These are phyloP conservation scores for Eimeria tenella DNA, from an alignment of 169 alveolate species.

Conservation along the genomic window DNA sequence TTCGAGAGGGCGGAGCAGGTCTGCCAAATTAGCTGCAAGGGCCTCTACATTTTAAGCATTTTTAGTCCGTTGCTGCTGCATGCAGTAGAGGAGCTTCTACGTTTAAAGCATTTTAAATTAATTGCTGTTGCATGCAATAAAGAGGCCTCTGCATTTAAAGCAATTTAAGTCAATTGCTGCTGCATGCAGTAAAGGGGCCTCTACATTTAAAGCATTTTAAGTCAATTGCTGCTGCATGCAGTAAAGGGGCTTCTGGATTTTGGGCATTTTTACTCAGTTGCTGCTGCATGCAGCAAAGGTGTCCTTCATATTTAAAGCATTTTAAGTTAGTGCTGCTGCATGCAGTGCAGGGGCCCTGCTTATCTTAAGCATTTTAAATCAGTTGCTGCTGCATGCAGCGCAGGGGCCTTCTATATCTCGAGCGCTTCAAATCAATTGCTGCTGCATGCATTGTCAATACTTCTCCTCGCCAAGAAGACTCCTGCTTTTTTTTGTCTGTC, in stretches of 20 bases:
- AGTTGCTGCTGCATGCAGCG: no score
- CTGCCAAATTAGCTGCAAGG: neutral
- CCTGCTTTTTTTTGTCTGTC: no score
- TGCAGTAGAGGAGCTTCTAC: neutral
- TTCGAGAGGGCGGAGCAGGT: constrained; percentile 75
- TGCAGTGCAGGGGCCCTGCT: no score
- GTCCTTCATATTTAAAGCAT: neutral
- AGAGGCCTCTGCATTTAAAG: neutral
- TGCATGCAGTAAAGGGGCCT: neutral
- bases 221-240: neutral
- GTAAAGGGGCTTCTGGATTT: neutral
- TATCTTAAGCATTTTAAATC: no score
- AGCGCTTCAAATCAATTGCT: no score
- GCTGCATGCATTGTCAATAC: no score
- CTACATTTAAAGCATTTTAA: neutral
- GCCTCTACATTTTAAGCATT: neutral
- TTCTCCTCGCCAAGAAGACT: no score
- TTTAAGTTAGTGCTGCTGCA: neutral
- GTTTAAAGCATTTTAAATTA: neutral
- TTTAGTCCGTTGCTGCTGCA: neutral
- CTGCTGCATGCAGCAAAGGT: neutral
- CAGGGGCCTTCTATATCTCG: no score
- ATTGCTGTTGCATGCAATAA: no score
- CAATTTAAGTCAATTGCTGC: neutral
- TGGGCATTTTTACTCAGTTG: neutral